Percentiles rank a stretch among this genome's conserved stretches.
These are phyloP conservation scores for Chalciporus pseudorubinellus DNA, from an alignment of 768 basidiomycete species.

Conservation along the genomic window DNA sequence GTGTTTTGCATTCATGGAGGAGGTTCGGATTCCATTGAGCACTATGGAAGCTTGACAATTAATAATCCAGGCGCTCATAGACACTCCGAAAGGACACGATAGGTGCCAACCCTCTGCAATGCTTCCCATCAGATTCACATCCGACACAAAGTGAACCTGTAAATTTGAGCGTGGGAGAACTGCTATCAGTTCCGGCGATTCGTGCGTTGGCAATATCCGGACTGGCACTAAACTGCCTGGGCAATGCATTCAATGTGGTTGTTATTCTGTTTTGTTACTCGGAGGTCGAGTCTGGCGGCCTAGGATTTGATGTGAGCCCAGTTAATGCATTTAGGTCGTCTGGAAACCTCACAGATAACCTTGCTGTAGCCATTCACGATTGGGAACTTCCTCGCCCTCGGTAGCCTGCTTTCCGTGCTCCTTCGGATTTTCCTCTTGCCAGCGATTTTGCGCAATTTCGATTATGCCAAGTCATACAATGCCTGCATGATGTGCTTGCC, in stretches of 20 bases:
- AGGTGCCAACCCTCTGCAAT: too few relatives aligned
- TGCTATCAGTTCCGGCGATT: slow-evolving; percentile 51
- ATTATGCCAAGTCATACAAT: slow-evolving; percentile 48
- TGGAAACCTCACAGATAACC: too few relatives aligned
- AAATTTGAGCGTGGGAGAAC: slow-evolving; percentile 23
- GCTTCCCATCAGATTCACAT: not conserved
- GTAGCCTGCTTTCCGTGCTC: slow-evolving; percentile 45
- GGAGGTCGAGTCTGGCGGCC: slow-evolving; percentile 50
- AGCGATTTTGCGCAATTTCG: slow-evolving; percentile 40
- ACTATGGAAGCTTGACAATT: not conserved
- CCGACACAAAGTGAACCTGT: slow-evolving; percentile 10
- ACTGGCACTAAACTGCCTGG: slow-evolving; percentile 48
- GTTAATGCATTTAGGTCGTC: too few relatives aligned
- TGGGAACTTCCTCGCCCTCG: slow-evolving; percentile 52
- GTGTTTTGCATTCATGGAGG: slow-evolving; percentile 19
- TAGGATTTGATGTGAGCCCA: slow-evolving; percentile 50
- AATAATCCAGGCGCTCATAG: not conserved
- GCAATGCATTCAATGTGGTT: slow-evolving; percentile 58
- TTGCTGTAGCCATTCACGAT: slow-evolving; percentile 44
- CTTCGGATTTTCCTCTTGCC: slow-evolving; percentile 55
- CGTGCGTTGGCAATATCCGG: slow-evolving; percentile 51
- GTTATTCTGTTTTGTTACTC: slow-evolving; percentile 70
- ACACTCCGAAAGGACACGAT: slow-evolving; percentile 9
- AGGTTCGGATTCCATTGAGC: slow-evolving; percentile 7
- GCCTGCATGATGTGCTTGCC: slow-evolving; percentile 55